Percentiles rank a stretch among this genome's conserved stretches.
phyloP scores from a whole-genome alignment of 2,329 filamentous ascomycete species.

The Cladosporium cucumerinum region DNA sequence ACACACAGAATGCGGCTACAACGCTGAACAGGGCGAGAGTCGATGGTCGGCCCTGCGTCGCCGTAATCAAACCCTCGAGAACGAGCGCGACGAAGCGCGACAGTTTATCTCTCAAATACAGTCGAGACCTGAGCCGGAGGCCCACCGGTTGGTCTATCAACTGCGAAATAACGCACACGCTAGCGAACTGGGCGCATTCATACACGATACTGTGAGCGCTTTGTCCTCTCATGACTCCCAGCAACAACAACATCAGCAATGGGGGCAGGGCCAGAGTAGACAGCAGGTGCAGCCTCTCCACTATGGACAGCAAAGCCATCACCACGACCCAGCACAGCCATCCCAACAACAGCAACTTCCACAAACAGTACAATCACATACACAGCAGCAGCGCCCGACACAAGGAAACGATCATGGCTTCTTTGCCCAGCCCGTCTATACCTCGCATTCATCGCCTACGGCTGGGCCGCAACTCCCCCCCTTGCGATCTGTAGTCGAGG shows the following conservation, averaged over 20 bases:
- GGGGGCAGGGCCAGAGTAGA: background rate
- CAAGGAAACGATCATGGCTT: background rate
- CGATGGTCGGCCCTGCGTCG: conserved; percentile 34
- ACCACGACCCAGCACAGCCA: background rate
- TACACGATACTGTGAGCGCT: background rate
- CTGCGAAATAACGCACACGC: conserved; percentile 26
- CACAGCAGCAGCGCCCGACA: background rate
- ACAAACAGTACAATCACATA: background rate
- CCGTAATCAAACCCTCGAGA: conserved; percentile 31
- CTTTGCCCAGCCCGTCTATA: background rate
- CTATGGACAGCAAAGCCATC: background rate
- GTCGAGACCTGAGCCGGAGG: conserved; percentile 28
- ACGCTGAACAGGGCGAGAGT: conserved; percentile 35
- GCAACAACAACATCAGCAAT: background rate
- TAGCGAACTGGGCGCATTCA: conserved; percentile 16
- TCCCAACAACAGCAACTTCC: background rate
- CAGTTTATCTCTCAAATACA: conserved; percentile 30
- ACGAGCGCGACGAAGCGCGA: conserved; percentile 30
- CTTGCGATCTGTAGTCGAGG: conserved; percentile 11
- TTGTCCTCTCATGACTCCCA: background rate
- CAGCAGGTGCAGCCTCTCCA: background rate
- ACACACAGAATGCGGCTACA: conserved; percentile 32
- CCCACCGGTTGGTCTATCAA: conserved; percentile 30
- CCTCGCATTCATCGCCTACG: background rate
- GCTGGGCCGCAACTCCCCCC: conserved; percentile 5